Evolutionary conservation across 352 stramenopile genomes (phyloP).

Genomic region (Phytophthora fragariae): DNA sequence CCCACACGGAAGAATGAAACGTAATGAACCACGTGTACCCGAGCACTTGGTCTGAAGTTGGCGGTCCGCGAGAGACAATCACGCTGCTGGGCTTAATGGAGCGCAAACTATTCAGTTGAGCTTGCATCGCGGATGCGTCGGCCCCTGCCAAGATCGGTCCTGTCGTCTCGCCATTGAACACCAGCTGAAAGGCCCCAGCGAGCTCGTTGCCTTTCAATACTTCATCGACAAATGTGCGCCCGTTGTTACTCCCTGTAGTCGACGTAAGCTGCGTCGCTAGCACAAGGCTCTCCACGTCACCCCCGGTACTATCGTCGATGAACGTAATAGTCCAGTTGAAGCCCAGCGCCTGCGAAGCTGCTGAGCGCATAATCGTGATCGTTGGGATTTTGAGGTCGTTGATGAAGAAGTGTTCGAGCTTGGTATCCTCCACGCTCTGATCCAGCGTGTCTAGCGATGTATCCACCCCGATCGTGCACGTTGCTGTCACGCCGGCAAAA

Average conservation of each 20-base stretch:
- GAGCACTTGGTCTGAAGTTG: constrained; percentile 70
- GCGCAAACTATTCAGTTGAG: constrained; percentile 92
- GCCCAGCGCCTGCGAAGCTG: constrained; percentile 67
- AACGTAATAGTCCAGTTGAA: constrained; percentile 90
- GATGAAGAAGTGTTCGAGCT: constrained; percentile 53
- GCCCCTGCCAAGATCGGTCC: constrained; percentile 90
- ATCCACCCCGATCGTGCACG: constrained; percentile 54
- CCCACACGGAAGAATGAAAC: constrained; percentile 94
- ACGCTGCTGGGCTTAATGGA: constrained; percentile 94
- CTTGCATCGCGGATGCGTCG: constrained; percentile 82
- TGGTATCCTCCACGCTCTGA: constrained; percentile 39
- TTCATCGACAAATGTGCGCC: constrained; percentile 68
- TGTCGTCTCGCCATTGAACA: constrained; percentile 95
- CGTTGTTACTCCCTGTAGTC: constrained; percentile 30
- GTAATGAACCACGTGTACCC: constrained; percentile 94
- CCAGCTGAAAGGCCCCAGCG: constrained; percentile 92
- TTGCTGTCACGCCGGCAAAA: constrained; percentile 52
- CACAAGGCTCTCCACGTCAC: constrained; percentile 77
- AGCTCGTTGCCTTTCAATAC: constrained; percentile 89
- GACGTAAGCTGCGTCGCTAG: constrained; percentile 44
- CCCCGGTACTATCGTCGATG: constrained; percentile 65
- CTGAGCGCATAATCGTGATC: constrained; percentile 63
- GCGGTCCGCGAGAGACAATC: constrained; percentile 74
- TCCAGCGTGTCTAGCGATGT: constrained; percentile 45
- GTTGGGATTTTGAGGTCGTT: constrained; percentile 54